Evolutionary conservation across 2,329 filamentous ascomycete species (phyloP), one percentile per base, ranked within the genome.

Genomic region (Penicillium hesseltinei): DNA sequence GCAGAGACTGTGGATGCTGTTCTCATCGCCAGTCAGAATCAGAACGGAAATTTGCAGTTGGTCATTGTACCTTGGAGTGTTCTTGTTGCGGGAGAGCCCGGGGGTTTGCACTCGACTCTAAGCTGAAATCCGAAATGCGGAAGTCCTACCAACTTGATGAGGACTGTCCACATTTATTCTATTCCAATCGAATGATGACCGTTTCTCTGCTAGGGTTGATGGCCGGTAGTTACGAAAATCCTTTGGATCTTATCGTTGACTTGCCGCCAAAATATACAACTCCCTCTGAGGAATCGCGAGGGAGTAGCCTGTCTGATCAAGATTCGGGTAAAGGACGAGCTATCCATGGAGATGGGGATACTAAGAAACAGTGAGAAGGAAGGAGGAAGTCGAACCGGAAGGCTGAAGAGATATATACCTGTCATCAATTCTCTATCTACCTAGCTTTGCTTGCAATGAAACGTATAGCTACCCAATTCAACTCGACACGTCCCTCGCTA

Each of bases 191-290:
- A 50, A 50, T 50, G 3, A 50, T 5, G 8, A 21, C 25, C 25
- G 47, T 25, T 50, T 31, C 47, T 50, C 36, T 50, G 36, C 25
- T 50, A 17, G 47, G 47, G 47, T 31, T 50, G 36, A 50, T 31
- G 25, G 47, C 25, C 36, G 36, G 47, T 40, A 50, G n/a, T 50
- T 31, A 40, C 35, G 47, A 50, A 50, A 50, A 50, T 25, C 47
- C 36, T 50, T 50, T 50, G n/a, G 36, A 50, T 50, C 47, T 50
- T n/a, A 50, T 50, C 36, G 36, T 50, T 50, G n/a, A 31, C 47
- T n/a, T 40, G 25, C 47, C 47, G 25, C 47, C 36, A 50, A 50
- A n/a, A 50, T 31, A 50, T 40, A 1, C n/a, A 50, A 5, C 47
- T 40, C 47, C 47, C 23, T 40, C 25, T 50, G 25, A 50, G n/a